Base-by-base conservation (phyloP, 176 grass and related monocot species). In the Poa pratensis region DNA sequence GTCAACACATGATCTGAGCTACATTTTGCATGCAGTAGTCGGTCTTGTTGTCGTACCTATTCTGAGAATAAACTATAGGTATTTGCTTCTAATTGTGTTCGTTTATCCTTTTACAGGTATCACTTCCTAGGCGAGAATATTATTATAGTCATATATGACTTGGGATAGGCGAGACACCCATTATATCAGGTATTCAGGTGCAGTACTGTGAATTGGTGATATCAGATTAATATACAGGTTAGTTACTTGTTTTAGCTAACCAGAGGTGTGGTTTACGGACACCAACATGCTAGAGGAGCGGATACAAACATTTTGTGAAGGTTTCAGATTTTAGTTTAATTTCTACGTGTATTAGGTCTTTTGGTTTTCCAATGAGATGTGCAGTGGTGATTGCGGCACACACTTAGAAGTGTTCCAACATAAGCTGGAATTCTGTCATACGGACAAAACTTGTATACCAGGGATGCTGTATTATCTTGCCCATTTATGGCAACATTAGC, bases 261-360 rank as follows among this genome's bases (percentile, higher is more conserved):
- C 86, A 88, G 86, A 85, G 86, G 83, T 88, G 86, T 91, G 78
- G 75, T 87, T 87, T 92, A 82, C 46, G 73, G 84, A 86, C 89
- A 92, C 87, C 86, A 86, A 86, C 51, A 79, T 92, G 79, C 86
- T 88, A 88, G 86, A 86, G 58, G 86, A 82, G 86, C 50, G 30
- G 69, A 92, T 89, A 92, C 83, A 86, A 88, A 88, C 78, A 82
- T 89, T 92, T 89, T 92, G 86, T 92, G 90, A 92, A 83, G 83
- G 65, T 92, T 88, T 92, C 86, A 92, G 79, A 89, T 92, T 91
- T 92, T 88, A 88, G 86, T 92, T 92, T 89, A 85, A 78, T 89
- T 86, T 88, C 86, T 92, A 88, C 83, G 53, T 89, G 78, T 85
- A 86, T 79, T 92, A 88, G 90, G 58, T 82, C 86, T 92, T 81